phyloP scores from a whole-genome alignment of 179 eudicot genomes.

The Carnegiea gigantea region DNA sequence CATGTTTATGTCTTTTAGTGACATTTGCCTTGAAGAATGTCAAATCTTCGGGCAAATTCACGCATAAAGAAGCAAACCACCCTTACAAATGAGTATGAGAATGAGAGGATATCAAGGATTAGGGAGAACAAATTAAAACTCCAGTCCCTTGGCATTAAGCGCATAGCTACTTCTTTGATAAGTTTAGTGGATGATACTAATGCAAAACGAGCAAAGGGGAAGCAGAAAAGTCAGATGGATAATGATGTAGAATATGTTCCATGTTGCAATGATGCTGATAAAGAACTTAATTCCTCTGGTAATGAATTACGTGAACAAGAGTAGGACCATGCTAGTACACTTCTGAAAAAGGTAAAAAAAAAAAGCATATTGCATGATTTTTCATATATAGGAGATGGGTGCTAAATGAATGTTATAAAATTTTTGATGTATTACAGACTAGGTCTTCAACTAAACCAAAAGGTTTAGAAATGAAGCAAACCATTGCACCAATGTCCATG shows the following conservation, averaged over 20 bases:
- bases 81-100: background rate
- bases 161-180: background rate
- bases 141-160: background rate
- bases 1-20: background rate
- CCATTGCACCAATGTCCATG: background rate
- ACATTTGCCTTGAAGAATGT: background rate
- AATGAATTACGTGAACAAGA: background rate
- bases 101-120: background rate
- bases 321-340: background rate
- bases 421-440: background rate
- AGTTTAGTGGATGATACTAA: background rate
- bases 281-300: background rate
- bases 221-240: background rate
- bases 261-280: background rate
- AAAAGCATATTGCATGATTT: too few relatives aligned
- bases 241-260: background rate
- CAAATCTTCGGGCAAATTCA: background rate
- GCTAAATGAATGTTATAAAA: too few relatives aligned
- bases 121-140: background rate
- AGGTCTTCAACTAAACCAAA: background rate
- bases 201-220: background rate
- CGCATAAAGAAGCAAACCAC: background rate
- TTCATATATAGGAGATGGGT: too few relatives aligned
- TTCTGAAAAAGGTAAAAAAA: background rate
- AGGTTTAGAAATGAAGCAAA: background rate